phyloP scores from a whole-genome alignment of 371 early-diverging fungal genomes.

The Circinella umbellata region DNA sequence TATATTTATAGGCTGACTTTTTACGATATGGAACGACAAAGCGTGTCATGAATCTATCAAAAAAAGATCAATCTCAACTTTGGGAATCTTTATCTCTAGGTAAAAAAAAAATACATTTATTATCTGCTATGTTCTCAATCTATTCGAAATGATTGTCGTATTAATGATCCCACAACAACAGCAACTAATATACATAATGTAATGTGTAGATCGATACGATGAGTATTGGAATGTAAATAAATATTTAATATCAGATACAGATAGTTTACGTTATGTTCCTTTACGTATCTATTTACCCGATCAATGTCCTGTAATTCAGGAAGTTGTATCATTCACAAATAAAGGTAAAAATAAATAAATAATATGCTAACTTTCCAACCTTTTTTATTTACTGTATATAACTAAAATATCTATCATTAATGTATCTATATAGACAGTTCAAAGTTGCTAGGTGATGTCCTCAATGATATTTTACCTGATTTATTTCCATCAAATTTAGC shows the following conservation, averaged over 20 bases:
- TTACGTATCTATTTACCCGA: constrained; percentile 65
- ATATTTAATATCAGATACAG: constrained; percentile 47
- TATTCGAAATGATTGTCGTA: no score
- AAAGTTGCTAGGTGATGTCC: constrained; percentile 9
- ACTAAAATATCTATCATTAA: no score
- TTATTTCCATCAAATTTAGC: constrained; percentile 17
- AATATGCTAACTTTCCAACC: no score
- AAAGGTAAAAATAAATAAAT: constrained; percentile 14
- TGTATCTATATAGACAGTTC: not conserved
- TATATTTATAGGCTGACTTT: constrained; percentile 65
- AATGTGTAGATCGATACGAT: constrained; percentile 54
- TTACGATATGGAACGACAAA: constrained; percentile 73
- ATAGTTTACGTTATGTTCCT: constrained; percentile 55
- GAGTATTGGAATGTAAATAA: constrained; percentile 71
- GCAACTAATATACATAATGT: no score
- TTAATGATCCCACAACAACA: no score
- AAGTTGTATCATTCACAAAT: constrained; percentile 51
- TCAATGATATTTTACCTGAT: constrained; percentile 28
- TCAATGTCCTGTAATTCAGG: constrained; percentile 66
- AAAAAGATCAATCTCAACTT: constrained; percentile 69
- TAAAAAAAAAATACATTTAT: constrained; percentile 23
- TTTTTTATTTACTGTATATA: no score
- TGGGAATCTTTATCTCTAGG: constrained; percentile 69
- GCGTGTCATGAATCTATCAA: constrained; percentile 77
- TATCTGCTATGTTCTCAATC: no score